Conservation (phyloP, 148 eudicot genomes). For the Chenopodium suecicum region DNA sequence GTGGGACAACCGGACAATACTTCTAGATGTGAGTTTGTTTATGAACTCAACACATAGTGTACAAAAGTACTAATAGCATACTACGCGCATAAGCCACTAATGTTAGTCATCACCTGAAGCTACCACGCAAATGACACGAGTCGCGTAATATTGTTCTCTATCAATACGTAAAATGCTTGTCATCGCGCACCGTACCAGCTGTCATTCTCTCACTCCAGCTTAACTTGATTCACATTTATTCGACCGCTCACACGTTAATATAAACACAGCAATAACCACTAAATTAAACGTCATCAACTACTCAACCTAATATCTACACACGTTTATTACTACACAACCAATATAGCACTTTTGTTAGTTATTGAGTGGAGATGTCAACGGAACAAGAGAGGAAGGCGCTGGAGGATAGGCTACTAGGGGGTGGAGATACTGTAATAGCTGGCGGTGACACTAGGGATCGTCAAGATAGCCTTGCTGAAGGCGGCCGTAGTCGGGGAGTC, state of each 20-base stretch:
- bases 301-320: not conserved
- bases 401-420: not conserved
- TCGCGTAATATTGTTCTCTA: not conserved
- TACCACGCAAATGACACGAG: not conserved
- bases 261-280: not conserved
- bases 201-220: not conserved
- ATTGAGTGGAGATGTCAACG: no score
- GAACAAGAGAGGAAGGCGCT: conserved; percentile 4
- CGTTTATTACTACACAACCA: no score
- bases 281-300: not conserved
- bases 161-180: not conserved
- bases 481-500: not conserved
- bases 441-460: not conserved
- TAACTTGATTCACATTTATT: not conserved
- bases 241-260: not conserved
- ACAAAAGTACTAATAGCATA: no score
- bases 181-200: not conserved
- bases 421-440: not conserved
- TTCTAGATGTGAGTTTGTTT: no score
- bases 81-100: not conserved
- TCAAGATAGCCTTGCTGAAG: not conserved
- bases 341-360: not conserved
- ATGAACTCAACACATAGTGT: no score
- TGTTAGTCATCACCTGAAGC: not conserved
- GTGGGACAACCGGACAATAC: no score